Conservation (phyloP, 1,139 yeast genomes). For the Nakaseomyces delphensis region DNA sequence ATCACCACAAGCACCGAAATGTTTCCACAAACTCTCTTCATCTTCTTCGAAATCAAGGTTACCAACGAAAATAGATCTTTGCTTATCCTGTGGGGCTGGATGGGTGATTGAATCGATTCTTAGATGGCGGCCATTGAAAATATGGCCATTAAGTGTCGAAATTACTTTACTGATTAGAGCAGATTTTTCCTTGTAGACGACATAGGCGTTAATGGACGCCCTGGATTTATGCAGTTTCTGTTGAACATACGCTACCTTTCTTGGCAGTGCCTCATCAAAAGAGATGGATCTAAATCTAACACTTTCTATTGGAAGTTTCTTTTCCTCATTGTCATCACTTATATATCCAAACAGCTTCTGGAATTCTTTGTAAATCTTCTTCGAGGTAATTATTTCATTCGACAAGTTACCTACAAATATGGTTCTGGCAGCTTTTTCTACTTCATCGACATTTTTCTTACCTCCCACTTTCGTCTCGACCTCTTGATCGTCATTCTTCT, state of each 20-base stretch:
- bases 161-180: conserved; percentile 37
- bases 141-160: conserved; percentile 54
- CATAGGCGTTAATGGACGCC: conserved; percentile 79
- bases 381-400: conserved; percentile 54
- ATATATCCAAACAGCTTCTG: conserved; percentile 43
- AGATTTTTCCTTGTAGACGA: conserved; percentile 53
- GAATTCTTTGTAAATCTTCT: conserved; percentile 52
- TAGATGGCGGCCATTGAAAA: conserved; percentile 65
- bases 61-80: conserved; percentile 83
- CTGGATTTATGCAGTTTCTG: conserved; percentile 70
- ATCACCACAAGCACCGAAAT: conserved; percentile 59
- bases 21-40: conserved; percentile 83
- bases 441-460: conserved; percentile 47
- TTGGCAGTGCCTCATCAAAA: conserved; percentile 77
- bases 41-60: conserved; percentile 86
- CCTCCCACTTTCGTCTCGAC: conserved; percentile 34
- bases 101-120: conserved; percentile 90
- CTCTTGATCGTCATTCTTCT: conserved; percentile 37
- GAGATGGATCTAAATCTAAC: conserved; percentile 89
- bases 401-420: conserved; percentile 85
- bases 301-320: conserved; percentile 48
- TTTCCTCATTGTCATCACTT: conserved; percentile 12
- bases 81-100: conserved; percentile 79
- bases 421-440: conserved; percentile 81
- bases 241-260: conserved; percentile 83